These are phyloP conservation scores for Termitomyces sp. DNA, from an alignment of 768 basidiomycete genomes.

Conservation along the genomic window DNA sequence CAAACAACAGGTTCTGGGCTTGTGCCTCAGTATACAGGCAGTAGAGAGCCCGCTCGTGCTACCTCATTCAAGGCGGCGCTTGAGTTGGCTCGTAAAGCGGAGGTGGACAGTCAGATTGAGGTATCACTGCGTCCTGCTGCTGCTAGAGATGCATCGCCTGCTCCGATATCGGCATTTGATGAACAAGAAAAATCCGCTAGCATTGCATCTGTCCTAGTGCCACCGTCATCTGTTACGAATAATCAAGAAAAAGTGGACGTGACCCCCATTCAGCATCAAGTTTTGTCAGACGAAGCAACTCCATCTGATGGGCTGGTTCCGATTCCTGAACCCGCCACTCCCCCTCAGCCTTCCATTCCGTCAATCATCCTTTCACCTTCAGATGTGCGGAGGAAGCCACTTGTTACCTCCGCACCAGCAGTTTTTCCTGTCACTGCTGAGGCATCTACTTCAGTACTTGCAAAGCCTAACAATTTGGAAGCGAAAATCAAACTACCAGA, in stretches of 20 bases:
- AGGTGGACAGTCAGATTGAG: conserved; percentile 26
- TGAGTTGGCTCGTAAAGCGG: conserved; percentile 33
- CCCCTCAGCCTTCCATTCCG: conserved; percentile 2
- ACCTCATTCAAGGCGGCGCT: conserved; percentile 35
- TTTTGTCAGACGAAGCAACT: not conserved
- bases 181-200: not conserved
- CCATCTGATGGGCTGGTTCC: not conserved
- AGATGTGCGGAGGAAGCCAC: not conserved
- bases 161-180: not conserved
- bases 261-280: not conserved
- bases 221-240: not conserved
- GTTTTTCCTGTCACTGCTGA: not conserved
- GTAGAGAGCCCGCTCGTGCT: conserved; percentile 18
- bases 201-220: not conserved
- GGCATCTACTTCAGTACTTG: not conserved
- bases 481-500: not conserved
- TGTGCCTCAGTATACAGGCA: conserved; percentile 11
- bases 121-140: conserved; percentile 11
- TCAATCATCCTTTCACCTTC: conserved; percentile 9
- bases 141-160: conserved; percentile 12
- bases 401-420: not conserved
- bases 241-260: not conserved
- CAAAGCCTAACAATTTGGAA: not conserved
- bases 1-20: conserved; percentile 3
- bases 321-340: not conserved